Conservation (phyloP, 2,329 filamentous ascomycete species). For the Chaetomium sp. region DNA sequence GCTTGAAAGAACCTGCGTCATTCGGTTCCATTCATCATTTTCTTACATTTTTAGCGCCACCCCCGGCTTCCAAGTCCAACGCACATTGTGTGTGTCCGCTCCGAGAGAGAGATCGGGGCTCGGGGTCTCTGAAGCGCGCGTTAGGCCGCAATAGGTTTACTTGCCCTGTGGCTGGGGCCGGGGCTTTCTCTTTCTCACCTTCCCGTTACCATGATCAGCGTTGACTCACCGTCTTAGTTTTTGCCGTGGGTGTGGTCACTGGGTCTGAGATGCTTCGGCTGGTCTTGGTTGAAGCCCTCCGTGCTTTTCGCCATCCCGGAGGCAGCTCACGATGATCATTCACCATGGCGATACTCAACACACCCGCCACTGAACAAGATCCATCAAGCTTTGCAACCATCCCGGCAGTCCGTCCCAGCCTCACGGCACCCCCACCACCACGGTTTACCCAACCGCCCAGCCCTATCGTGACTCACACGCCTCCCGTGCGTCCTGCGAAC, state of each 20-base stretch:
- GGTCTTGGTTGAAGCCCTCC: background rate
- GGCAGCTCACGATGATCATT: background rate
- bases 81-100: background rate
- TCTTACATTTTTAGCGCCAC: constrained; percentile 5
- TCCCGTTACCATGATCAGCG: constrained; percentile 3
- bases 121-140: background rate
- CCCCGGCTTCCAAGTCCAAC: background rate
- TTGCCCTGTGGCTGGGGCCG: constrained; percentile 15
- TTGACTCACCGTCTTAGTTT: constrained; percentile 18
- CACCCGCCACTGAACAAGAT: background rate
- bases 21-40: background rate
- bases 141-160: constrained; percentile 16
- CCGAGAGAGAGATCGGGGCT: background rate
- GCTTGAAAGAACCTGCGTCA: background rate
- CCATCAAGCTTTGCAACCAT: background rate
- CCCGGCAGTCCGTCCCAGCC: background rate
- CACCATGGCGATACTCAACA: background rate
- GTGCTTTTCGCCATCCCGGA: constrained; percentile 11
- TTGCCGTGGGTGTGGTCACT: constrained; percentile 10
- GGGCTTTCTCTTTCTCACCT: background rate
- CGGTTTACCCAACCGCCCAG: background rate
- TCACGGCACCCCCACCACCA: background rate
- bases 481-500: background rate
- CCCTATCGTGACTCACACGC: constrained; percentile 16
- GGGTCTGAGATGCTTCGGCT: background rate